Conservation (phyloP, 495 filamentous ascomycete species). For the Aspergillus sclerotiicarbonarius region DNA sequence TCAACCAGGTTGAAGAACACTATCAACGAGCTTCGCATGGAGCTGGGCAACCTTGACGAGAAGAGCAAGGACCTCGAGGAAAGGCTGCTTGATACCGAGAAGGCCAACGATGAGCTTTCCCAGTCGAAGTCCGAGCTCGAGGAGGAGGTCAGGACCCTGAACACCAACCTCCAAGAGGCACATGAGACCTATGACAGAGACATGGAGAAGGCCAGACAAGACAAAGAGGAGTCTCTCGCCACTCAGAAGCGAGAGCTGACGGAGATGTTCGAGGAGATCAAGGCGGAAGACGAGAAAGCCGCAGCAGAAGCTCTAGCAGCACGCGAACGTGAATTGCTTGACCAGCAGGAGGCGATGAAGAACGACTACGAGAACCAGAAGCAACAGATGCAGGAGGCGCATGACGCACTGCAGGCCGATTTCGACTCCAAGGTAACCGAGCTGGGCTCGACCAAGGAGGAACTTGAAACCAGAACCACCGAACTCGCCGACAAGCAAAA, state of each 20-base stretch:
- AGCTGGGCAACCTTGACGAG: conserved; percentile 57
- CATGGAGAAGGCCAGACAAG: conserved; percentile 38
- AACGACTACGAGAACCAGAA: conserved; percentile 46
- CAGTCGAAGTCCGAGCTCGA: conserved; percentile 42
- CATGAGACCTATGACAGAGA: conserved; percentile 36
- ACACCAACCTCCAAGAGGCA: conserved; percentile 45
- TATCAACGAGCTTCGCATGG: conserved; percentile 51
- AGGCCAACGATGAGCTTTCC: conserved; percentile 41
- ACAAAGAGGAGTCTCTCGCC: conserved; percentile 36
- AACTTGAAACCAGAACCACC: conserved; percentile 21
- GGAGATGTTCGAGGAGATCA: conserved; percentile 48
- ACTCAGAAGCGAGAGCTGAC: conserved; percentile 46
- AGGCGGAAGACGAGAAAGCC: conserved; percentile 46
- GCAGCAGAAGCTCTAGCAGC: conserved; percentile 38
- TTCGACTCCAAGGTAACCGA: conserved; percentile 35
- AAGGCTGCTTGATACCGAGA: conserved; percentile 37
- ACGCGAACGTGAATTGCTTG: conserved; percentile 38
- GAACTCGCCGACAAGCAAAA: conserved; percentile 15
- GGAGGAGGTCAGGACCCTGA: conserved; percentile 51
- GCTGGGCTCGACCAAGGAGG: conserved; percentile 33
- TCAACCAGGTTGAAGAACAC: conserved; percentile 44
- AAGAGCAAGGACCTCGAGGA: conserved; percentile 53
- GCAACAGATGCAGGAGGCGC: conserved; percentile 38
- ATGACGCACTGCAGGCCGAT: conserved; percentile 36
- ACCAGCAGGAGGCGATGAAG: conserved; percentile 37